Evolutionary conservation across 805 yeast genomes (phyloP).

Genomic region (Cyberlindnera nakhonratchasimensis): DNA sequence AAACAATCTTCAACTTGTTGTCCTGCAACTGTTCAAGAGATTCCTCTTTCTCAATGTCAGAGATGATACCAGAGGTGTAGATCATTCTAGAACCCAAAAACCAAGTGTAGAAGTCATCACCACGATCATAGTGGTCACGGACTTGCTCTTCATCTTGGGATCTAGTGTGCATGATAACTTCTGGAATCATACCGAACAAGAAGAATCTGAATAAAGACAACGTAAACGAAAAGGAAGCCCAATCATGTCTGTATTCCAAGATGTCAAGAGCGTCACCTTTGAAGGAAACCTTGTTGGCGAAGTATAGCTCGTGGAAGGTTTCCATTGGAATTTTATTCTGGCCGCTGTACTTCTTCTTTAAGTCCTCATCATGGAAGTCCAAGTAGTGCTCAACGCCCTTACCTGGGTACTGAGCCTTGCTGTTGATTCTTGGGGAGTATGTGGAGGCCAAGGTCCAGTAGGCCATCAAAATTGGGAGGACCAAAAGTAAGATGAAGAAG

Average conservation of each 20-base stretch:
- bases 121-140: conserved; percentile 92
- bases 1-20: conserved; percentile 81
- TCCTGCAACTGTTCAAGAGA: conserved; percentile 80
- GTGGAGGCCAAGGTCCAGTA: conserved; percentile 80
- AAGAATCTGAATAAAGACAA: conserved; percentile 72
- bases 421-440: conserved; percentile 77
- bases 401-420: conserved; percentile 71
- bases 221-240: conserved; percentile 83
- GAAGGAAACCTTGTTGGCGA: conserved; percentile 78
- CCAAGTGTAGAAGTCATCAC: conserved; percentile 93
- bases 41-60: conserved; percentile 69
- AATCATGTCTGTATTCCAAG: conserved; percentile 85
- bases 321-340: conserved; percentile 82
- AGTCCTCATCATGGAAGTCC: conserved; percentile 72
- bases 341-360: conserved; percentile 68
- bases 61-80: conserved; percentile 82
- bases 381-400: conserved; percentile 75
- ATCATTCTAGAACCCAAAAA: conserved; percentile 93
- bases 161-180: conserved; percentile 85
- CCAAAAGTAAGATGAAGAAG: conserved; percentile 51
- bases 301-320: conserved; percentile 85
- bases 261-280: conserved; percentile 85
- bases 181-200: conserved; percentile 86
- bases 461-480: conserved; percentile 71
- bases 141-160: conserved; percentile 97